These are phyloP conservation scores for Hura crepitans DNA, from an alignment of 441 rosid genomes.

Conservation along the genomic window DNA sequence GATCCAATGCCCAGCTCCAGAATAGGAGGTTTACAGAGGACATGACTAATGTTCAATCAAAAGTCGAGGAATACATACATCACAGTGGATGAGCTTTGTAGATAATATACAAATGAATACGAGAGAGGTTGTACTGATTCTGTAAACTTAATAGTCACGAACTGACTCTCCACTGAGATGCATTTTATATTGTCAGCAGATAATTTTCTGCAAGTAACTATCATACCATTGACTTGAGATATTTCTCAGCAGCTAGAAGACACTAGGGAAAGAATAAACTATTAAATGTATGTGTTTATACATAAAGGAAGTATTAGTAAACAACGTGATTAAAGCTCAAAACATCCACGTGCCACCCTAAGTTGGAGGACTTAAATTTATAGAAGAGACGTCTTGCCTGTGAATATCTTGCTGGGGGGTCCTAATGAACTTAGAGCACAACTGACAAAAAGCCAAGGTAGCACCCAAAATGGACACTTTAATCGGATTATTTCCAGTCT, in stretches of 20 bases:
- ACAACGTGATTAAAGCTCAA: too few relatives aligned
- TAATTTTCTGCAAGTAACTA: too few relatives aligned
- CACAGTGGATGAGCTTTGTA: conserved; percentile 19
- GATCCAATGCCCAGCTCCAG: conserved; percentile 46
- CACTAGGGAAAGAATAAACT: too few relatives aligned
- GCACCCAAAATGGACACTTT: conserved; percentile 3
- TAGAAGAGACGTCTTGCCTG: neutral
- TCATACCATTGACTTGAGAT: too few relatives aligned
- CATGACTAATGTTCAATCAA: conserved; percentile 25
- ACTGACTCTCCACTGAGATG: neutral
- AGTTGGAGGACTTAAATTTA: neutral
- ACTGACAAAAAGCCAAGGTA: neutral
- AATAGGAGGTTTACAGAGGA: conserved; percentile 35
- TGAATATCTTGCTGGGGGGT: neutral
- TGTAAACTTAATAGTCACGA: conserved; percentile 8
- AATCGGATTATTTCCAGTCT: neutral
- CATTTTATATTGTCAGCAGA: neutral
- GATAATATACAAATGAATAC: conserved; percentile 23
- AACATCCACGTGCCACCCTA: too few relatives aligned
- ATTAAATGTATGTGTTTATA: too few relatives aligned
- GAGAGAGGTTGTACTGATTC: neutral
- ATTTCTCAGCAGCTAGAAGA: too few relatives aligned
- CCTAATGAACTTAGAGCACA: neutral
- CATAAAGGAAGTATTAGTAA: too few relatives aligned
- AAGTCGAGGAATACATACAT: neutral